These are phyloP conservation scores for Hanseniaspora clermontiae DNA, from an alignment of 805 yeast species.

Conservation along the genomic window DNA sequence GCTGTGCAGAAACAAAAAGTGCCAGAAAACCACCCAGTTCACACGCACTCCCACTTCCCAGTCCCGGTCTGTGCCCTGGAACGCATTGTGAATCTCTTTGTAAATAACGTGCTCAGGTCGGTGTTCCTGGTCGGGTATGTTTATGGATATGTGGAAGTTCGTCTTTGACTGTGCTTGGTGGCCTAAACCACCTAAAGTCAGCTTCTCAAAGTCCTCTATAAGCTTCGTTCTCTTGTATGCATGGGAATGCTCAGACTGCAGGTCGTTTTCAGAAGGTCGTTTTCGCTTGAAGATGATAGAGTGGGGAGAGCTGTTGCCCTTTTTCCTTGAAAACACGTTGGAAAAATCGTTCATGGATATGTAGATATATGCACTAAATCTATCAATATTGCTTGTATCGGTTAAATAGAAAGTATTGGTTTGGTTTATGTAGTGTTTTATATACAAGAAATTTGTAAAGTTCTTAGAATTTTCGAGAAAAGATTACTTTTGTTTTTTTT, in stretches of 20 bases:
- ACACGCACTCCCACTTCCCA: background rate
- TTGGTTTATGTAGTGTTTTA: too few relatives aligned
- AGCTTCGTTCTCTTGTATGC: constrained; percentile 27
- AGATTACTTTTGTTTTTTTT: background rate
- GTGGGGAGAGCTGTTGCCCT: background rate
- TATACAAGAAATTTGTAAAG: too few relatives aligned
- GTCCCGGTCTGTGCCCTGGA: background rate
- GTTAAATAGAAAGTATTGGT: background rate
- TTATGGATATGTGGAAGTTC: constrained; percentile 1
- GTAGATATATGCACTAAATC: too few relatives aligned
- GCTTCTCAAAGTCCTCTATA: constrained; percentile 25
- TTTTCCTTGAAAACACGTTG: background rate
- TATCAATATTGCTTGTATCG: too few relatives aligned
- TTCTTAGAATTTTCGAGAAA: background rate
- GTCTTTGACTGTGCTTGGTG: background rate
- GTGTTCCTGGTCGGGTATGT: background rate
- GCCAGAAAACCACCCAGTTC: constrained; percentile 1
- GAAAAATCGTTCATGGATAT: background rate
- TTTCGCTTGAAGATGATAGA: background rate
- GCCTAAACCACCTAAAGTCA: constrained; percentile 17
- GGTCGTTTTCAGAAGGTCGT: background rate
- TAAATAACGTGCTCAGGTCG: background rate
- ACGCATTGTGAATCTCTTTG: background rate
- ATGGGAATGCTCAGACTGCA: constrained; percentile 17
- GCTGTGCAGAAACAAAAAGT: background rate